Percentiles rank a stretch among this genome's conserved stretches.
Evolutionary conservation across 2,329 filamentous ascomycete genomes (phyloP).

Genomic region (Fusarium sp.): DNA sequence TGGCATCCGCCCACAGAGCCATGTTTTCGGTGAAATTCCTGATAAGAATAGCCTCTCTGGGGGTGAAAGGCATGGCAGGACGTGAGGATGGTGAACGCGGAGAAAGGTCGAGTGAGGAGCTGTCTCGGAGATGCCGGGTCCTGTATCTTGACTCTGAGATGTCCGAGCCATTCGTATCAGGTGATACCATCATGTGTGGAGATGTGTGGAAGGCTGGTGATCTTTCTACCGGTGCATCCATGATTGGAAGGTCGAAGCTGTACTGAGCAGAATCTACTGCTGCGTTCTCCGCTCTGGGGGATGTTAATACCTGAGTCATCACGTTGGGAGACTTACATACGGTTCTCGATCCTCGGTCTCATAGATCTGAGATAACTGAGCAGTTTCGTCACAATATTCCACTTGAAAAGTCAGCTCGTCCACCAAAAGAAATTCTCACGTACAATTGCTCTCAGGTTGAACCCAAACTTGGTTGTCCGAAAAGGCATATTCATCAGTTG

Average conservation of each 20-base stretch:
- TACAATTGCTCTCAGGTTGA: neutral
- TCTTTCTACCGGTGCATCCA: neutral
- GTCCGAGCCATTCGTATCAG: neutral
- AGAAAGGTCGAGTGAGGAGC: neutral
- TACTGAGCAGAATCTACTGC: neutral
- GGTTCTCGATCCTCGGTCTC: neutral
- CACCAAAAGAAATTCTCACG: neutral
- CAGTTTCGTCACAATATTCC: neutral
- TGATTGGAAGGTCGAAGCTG: neutral
- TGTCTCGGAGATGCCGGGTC: neutral
- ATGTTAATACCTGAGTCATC: neutral
- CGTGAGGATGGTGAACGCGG: neutral
- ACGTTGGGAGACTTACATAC: neutral
- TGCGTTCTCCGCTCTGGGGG: neutral
- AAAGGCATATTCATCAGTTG: neutral
- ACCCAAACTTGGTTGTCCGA: neutral
- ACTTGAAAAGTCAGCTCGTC: neutral
- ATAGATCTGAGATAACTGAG: neutral
- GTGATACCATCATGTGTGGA: neutral
- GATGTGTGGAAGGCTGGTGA: neutral
- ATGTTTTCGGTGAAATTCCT: neutral
- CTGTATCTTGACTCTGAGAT: neutral
- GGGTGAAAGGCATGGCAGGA: neutral
- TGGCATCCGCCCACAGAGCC: conserved; percentile 13
- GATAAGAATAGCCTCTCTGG: neutral